Conservation (phyloP, 768 basidiomycete genomes). For the Tricholomella constricta region DNA sequence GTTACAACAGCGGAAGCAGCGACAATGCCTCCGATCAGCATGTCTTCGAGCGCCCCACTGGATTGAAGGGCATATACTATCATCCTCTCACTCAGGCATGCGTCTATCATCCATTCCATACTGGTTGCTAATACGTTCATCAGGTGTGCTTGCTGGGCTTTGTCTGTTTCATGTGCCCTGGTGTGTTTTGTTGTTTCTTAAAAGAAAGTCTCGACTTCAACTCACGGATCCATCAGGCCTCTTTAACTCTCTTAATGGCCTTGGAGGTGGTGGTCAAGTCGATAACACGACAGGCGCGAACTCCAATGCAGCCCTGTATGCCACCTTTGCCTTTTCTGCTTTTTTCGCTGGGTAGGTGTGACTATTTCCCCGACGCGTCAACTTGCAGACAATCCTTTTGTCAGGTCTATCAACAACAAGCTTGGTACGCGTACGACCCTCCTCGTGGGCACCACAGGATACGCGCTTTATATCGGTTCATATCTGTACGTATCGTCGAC, state of each 20-base stretch:
- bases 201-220: not conserved
- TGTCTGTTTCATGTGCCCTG: slow-evolving; percentile 67
- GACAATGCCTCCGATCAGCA: slow-evolving; percentile 16
- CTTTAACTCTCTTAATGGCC: slow-evolving; percentile 78
- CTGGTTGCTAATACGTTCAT: not conserved
- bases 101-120: not conserved
- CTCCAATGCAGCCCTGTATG: slow-evolving; percentile 67
- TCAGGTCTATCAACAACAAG: slow-evolving; percentile 76
- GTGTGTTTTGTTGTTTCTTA: slow-evolving; percentile 33
- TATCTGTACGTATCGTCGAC: slow-evolving; percentile 55
- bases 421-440: slow-evolving; percentile 76
- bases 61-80: slow-evolving; percentile 23
- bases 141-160: slow-evolving; percentile 63
- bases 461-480: slow-evolving; percentile 73
- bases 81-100: slow-evolving; percentile 26
- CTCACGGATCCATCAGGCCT: slow-evolving; percentile 50
- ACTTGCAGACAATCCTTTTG: not conserved
- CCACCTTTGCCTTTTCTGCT: slow-evolving; percentile 46
- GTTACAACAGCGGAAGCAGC: slow-evolving; percentile 14
- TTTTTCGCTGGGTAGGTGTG: slow-evolving; percentile 36
- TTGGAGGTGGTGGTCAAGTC: slow-evolving; percentile 79
- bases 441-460: slow-evolving; percentile 72
- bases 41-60: slow-evolving; percentile 22
- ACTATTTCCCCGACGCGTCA: not conserved
- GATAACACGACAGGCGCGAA: slow-evolving; percentile 68